A percentile compares a stretch with the other conserved stretches of the same genome.
These are phyloP conservation scores for Strigomonas culicis DNA, from an alignment of 208 protist species.

Conservation along the genomic window DNA sequence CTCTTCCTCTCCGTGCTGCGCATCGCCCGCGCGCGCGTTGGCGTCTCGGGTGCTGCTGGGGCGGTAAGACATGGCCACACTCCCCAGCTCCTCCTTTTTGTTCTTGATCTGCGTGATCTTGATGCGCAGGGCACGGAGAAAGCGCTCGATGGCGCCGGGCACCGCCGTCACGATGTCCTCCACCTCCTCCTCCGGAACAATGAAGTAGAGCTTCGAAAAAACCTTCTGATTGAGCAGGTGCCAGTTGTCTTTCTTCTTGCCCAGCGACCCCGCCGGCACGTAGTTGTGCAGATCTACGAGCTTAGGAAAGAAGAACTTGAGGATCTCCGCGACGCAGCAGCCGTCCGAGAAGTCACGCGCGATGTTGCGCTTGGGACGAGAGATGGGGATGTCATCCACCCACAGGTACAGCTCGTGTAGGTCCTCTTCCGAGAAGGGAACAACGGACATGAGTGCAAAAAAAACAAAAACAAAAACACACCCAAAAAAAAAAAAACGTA, in stretches of 20 bases:
- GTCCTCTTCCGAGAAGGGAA: constrained; percentile 91
- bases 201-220: constrained; percentile 93
- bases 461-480: constrained; percentile 1
- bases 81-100: constrained; percentile 8
- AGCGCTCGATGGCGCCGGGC: constrained; percentile 91
- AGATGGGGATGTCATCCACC: constrained; percentile 97
- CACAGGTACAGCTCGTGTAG: constrained; percentile 96
- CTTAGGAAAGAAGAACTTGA: constrained; percentile 96
- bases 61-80: constrained; percentile 1
- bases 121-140: constrained; percentile 89
- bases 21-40: not conserved
- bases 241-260: constrained; percentile 97
- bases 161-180: constrained; percentile 87
- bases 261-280: constrained; percentile 74
- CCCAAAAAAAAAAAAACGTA: constrained; percentile 4
- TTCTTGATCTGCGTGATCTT: constrained; percentile 47
- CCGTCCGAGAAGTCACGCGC: constrained; percentile 97
- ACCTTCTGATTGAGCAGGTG: constrained; percentile 94
- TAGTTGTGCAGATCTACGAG: constrained; percentile 99
- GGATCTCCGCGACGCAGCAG: constrained; percentile 96
- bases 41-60: not conserved
- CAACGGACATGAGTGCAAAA: constrained; percentile 25
- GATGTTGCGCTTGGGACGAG: constrained; percentile 96
- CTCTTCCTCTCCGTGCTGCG: not conserved
- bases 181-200: constrained; percentile 84